A percentile compares a stretch with the other conserved stretches of the same genome.
Conservation (phyloP, 192 early-diverging fungal species). For the Coemansia sp. region DNA sequence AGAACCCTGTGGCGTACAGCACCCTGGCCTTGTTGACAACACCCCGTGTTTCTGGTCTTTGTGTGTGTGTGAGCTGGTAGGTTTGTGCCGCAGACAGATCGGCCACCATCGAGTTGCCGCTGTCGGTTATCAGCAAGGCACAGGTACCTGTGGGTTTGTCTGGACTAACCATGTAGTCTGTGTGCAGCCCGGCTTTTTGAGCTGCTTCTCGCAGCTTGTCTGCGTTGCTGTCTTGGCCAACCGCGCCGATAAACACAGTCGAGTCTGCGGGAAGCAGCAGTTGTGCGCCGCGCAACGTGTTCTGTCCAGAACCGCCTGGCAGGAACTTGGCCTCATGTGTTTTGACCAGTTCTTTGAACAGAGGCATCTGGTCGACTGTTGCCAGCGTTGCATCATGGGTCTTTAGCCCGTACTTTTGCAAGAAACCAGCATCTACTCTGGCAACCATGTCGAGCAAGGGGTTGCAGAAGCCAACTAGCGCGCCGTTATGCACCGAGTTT, state of each 20-base stretch:
- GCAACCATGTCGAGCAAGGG: slow-evolving; percentile 97
- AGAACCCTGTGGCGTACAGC: slow-evolving; percentile 95
- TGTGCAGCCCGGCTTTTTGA: slow-evolving; percentile 77
- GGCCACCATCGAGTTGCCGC: slow-evolving; percentile 85
- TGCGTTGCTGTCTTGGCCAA: slow-evolving; percentile 83
- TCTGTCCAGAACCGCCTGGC: slow-evolving; percentile 96
- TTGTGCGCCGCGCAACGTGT: slow-evolving; percentile 88
- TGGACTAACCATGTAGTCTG: slow-evolving; percentile 80
- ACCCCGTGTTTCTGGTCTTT: slow-evolving; percentile 76
- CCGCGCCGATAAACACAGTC: slow-evolving; percentile 90
- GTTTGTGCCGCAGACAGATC: slow-evolving; percentile 94
- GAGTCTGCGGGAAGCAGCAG: slow-evolving; percentile 84
- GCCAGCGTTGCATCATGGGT: slow-evolving; percentile 96
- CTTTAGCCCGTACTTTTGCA: slow-evolving; percentile 87
- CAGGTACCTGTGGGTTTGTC: slow-evolving; percentile 90
- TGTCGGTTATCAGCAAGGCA: slow-evolving; percentile 91
- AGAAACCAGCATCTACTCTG: slow-evolving; percentile 66
- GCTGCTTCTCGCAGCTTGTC: slow-evolving; percentile 75
- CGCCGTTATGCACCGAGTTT: slow-evolving; percentile 15
- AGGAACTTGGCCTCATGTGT: slow-evolving; percentile 77
- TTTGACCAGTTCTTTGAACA: slow-evolving; percentile 79
- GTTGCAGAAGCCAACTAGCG: slow-evolving; percentile 92
- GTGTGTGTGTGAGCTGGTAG: slow-evolving; percentile 69
- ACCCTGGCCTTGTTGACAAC: slow-evolving; percentile 82
- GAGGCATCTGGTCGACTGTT: slow-evolving; percentile 77